Conservation (phyloP, 805 yeast genomes). For the Kregervanrija pseudodelftensis region DNA sequence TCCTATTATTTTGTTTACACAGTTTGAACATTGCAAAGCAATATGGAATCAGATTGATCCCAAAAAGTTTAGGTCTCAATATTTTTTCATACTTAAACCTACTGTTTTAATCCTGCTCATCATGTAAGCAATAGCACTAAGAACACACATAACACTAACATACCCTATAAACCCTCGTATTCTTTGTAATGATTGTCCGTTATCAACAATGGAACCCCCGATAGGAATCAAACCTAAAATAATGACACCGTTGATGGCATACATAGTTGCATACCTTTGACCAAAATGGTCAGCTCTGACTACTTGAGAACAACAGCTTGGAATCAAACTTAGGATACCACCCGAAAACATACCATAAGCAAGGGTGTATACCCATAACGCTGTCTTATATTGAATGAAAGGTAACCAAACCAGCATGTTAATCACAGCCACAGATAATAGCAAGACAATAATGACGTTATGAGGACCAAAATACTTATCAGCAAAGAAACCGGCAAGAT, state of each 20-base stretch:
- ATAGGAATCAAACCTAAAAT: slow-evolving; percentile 37
- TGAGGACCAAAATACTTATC: slow-evolving; percentile 38
- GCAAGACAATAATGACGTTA: slow-evolving; percentile 34
- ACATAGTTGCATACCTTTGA: slow-evolving; percentile 54
- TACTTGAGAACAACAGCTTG: slow-evolving; percentile 53
- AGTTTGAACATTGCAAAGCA: neutral
- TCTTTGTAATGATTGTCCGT: slow-evolving; percentile 5
- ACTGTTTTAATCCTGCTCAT: neutral
- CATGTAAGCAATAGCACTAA: neutral
- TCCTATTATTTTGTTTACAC: too few species aligned
- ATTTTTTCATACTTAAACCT: neutral
- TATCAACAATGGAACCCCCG: slow-evolving; percentile 16
- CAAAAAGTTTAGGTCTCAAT: neutral
- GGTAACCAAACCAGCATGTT: slow-evolving; percentile 57
- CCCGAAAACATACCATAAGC: slow-evolving; percentile 49
- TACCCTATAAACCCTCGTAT: slow-evolving; percentile 11
- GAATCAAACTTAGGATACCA: slow-evolving; percentile 52
- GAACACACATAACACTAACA: slow-evolving; percentile 1
- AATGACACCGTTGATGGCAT: slow-evolving; percentile 32
- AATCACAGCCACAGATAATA: slow-evolving; percentile 31
- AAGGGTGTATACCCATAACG: slow-evolving; percentile 43
- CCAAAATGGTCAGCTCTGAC: slow-evolving; percentile 55
- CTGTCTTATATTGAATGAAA: slow-evolving; percentile 34
- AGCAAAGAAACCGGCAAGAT: slow-evolving; percentile 22
- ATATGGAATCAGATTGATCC: too few species aligned